Base-by-base conservation (phyloP, 2,329 filamentous ascomycete species). In the Elsinoe ampelina region DNA sequence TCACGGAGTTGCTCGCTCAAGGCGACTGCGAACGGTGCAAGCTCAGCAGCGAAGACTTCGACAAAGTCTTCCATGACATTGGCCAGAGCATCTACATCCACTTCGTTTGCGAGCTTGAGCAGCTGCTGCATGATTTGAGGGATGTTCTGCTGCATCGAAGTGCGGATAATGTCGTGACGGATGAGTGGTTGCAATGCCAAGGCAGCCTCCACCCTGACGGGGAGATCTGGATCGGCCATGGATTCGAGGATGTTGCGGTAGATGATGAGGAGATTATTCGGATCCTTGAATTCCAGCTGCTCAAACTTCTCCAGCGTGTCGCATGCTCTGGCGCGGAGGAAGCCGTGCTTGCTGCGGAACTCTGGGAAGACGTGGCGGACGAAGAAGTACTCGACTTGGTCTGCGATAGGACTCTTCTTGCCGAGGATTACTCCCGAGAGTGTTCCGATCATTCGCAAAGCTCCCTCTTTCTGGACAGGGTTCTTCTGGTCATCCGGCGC, bases 11-110 rank as follows among this genome's bases (percentile, higher is more conserved):
- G 93, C 73, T 97, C 91, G 67, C 90, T 95, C 3, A 98, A 78
- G 3, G 93, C 93, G 32, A 98, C 92, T 10, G 93, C 93, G 66
- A 98, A 98, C 2, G 93, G 93, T 5, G 93, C 97, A 47, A 98
- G 80, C 70, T 98, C 93, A 2, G 89, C 81, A n/a, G 93, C 92
- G 68, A 98, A 98, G 2, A 97, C 91, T 71, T 98, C 93, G 45
- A 98, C 93, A 68, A 98, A 98, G 68, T 98, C 93, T 72, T 98
- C 93, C 93, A 98, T 98, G 38, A 98, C 93, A 67, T 97, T 97
- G 19, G 93, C 92, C 39, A 98, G 78, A 4, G 93, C 91, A 71
- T 98, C 93, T 48, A 98, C 92, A 68, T 98, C 93, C 58, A 95
- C 93, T 73, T 98, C 93, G 68, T 98, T 98, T 26, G 93, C 92